These are phyloP conservation scores for Fusarium redolens DNA, from an alignment of 2,329 filamentous ascomycete genomes.

Conservation along the genomic window DNA sequence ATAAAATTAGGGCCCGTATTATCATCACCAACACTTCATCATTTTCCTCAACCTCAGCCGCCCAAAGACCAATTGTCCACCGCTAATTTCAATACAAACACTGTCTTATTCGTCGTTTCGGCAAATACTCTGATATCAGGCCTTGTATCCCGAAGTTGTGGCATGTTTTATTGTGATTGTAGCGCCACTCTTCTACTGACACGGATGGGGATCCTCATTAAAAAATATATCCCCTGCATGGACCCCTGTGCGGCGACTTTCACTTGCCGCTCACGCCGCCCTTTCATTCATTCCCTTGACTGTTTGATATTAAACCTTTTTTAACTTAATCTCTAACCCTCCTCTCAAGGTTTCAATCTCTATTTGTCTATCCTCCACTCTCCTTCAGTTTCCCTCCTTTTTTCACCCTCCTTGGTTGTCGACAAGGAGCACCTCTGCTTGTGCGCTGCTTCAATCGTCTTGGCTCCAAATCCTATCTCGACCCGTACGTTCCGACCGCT, in stretches of 20 bases:
- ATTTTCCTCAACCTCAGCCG: background rate
- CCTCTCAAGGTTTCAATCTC: slow-evolving; percentile 16
- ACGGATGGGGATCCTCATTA: slow-evolving; percentile 48
- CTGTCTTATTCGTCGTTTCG: slow-evolving; percentile 17
- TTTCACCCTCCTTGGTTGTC: background rate
- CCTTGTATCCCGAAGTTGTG: slow-evolving; percentile 30
- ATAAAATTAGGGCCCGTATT: background rate
- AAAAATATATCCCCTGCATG: slow-evolving; percentile 42
- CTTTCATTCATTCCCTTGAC: slow-evolving; percentile 22
- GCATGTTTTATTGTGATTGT: slow-evolving; percentile 45
- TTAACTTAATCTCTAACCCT: slow-evolving; percentile 1
- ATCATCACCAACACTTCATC: background rate
- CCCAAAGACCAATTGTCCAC: slow-evolving; percentile 6
- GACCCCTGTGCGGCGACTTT: slow-evolving; percentile 41
- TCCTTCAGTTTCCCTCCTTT: slow-evolving; percentile 4
- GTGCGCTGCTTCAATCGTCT: slow-evolving; percentile 13
- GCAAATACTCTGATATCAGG: slow-evolving; percentile 24
- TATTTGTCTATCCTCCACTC: slow-evolving; percentile 7
- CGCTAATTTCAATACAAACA: slow-evolving; percentile 32
- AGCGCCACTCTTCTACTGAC: slow-evolving; percentile 44
- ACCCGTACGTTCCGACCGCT: slow-evolving; percentile 24
- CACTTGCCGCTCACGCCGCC: slow-evolving; percentile 29
- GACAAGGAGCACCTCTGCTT: slow-evolving; percentile 22
- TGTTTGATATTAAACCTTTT: slow-evolving; percentile 28
- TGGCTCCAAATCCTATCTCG: slow-evolving; percentile 9